Conservation (phyloP, 2,329 filamentous ascomycete species). For the Apiospora koreana region DNA sequence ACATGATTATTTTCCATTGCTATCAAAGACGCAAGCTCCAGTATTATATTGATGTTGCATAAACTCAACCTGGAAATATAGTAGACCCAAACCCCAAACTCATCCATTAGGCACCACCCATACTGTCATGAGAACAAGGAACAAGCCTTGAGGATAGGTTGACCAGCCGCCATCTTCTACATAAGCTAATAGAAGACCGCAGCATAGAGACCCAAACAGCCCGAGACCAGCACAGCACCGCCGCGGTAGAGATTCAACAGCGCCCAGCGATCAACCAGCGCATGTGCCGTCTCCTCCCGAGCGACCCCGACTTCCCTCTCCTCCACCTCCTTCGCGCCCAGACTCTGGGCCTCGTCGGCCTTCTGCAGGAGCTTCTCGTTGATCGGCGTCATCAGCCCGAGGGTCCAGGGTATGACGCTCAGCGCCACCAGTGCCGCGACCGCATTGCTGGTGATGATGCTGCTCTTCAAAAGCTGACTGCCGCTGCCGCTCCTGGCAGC, state of each 20-base stretch:
- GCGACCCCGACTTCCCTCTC: constrained; percentile 4
- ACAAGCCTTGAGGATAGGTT: too few species aligned
- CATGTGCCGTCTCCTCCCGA: constrained; percentile 17
- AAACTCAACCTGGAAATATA: too few species aligned
- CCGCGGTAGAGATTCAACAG: constrained; percentile 68
- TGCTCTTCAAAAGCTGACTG: too few species aligned
- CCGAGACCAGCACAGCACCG: constrained; percentile 41
- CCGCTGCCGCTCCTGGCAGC: too few species aligned
- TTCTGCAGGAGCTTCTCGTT: constrained; percentile 50
- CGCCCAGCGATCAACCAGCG: constrained; percentile 44
- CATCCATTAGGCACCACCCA: neutral
- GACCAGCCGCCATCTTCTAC: neutral
- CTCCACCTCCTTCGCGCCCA: constrained; percentile 14
- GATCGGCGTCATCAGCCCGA: constrained; percentile 44
- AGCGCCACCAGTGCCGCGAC: constrained; percentile 46
- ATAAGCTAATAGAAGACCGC: constrained; percentile 47
- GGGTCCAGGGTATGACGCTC: constrained; percentile 53
- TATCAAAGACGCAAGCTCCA: too few species aligned
- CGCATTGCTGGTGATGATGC: constrained; percentile 38
- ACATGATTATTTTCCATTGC: too few species aligned
- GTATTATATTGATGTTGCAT: too few species aligned
- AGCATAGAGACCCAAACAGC: constrained; percentile 47
- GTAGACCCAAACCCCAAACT: too few species aligned
- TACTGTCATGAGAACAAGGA: neutral
- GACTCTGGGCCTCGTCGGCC: constrained; percentile 37